Evolutionary conservation across 139 green algal species (phyloP), one percentile per base, ranked within the genome.

Genomic region (Asterochloris erici): DNA sequence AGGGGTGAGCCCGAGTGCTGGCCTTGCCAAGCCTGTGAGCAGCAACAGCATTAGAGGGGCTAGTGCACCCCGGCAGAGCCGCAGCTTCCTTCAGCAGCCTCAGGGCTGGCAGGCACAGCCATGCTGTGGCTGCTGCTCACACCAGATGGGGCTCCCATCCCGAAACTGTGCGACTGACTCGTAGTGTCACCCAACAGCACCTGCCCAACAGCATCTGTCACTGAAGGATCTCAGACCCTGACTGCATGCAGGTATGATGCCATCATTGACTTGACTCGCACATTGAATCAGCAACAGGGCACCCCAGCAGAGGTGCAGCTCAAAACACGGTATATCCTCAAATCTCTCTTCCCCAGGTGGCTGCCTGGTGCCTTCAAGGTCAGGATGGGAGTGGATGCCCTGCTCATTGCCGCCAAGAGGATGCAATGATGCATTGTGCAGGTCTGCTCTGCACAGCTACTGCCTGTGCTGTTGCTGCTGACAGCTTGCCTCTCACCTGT

Each of bases 201-300:
- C 38, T 54, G 38, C 38, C 38, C 38, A 10, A 6, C 38, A 54
- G 38, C n/a, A 54, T 54, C 38, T 54, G 38, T 54, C 38, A 54
- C 6, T 54, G 38, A 54, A 54, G 2, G 4, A 2, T 54, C 38
- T 54, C 4, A 10, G 38, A 54, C 38, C 38, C 6, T 54, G 38
- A 54, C 38, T 54, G 38, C 38, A 61, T 69, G 64, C 28, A 95
- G 93, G 28, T 98, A 98, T 84, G 86, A 88, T 10, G 94, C 79
- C 47, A 96, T 98, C 85, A 94, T 98, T n/a, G 91, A 94, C 69
- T 82, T 98, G 0, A 98, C 95, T 0, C 84, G 92, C 15, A 84
- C 79, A 29, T 88, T 98, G 0, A 98, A 97, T 87, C 71, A 70
- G 75, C 93, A 85, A 66, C 90, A 86, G 27, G 60, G 54, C 21